Evolutionary conservation across 176 grass and related monocot species (phyloP).

Genomic region (Aegilops sharonensis): DNA sequence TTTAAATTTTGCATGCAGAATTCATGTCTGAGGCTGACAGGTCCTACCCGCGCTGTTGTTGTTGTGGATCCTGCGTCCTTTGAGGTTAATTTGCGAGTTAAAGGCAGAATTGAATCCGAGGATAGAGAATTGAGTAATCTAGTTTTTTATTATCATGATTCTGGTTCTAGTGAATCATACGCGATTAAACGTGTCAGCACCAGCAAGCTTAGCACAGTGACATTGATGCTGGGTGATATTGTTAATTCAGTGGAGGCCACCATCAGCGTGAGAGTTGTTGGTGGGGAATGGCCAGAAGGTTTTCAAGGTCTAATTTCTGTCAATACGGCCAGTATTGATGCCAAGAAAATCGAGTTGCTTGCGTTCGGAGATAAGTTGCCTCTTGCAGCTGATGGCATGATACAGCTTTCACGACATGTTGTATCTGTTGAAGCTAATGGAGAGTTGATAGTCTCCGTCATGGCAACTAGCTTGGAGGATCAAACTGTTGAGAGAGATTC

Average conservation of each 20-base stretch:
- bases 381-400: not conserved
- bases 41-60: slow-evolving; percentile 17
- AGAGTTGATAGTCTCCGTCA: not conserved
- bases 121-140: slow-evolving; percentile 10
- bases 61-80: not conserved
- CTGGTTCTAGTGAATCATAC: not conserved
- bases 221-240: not conserved
- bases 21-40: slow-evolving; percentile 7
- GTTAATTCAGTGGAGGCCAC: slow-evolving; percentile 9
- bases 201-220: slow-evolving; percentile 20
- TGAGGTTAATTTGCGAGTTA: slow-evolving; percentile 3
- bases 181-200: not conserved
- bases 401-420: slow-evolving; percentile 11
- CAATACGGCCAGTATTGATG: not conserved
- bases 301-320: not conserved
- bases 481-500: not conserved
- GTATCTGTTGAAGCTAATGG: not conserved
- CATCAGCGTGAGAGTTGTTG: not conserved
- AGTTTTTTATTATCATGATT: not conserved
- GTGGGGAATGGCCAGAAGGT: not conserved
- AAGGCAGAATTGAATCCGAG: not conserved
- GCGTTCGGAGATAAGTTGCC: not conserved
- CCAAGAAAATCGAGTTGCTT: not conserved
- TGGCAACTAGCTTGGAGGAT: not conserved
- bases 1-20: slow-evolving; percentile 13